Percentiles rank a stretch among this genome's conserved stretches.
These are phyloP conservation scores for Verruconis gallopava DNA, from an alignment of 2,329 filamentous ascomycete genomes.

Conservation along the genomic window DNA sequence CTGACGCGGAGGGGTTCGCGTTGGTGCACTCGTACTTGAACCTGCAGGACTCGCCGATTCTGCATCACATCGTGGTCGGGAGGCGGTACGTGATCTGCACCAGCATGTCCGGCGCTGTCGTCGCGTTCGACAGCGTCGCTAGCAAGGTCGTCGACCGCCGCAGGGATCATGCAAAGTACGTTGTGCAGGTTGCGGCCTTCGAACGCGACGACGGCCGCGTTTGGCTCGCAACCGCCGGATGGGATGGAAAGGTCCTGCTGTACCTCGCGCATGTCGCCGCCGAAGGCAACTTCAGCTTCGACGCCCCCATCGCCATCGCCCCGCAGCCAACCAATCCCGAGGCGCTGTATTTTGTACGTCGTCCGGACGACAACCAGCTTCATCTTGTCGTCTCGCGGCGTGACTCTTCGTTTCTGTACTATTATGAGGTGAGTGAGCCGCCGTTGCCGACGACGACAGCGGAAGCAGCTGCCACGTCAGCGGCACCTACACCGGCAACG, in stretches of 20 bases:
- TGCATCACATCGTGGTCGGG: constrained; percentile 35
- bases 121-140: constrained; percentile 31
- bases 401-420: constrained; percentile 47
- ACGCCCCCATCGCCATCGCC: constrained; percentile 30
- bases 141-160: constrained; percentile 33
- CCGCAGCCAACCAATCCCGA: constrained; percentile 42
- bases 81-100: constrained; percentile 37
- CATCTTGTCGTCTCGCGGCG: constrained; percentile 41
- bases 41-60: constrained; percentile 39
- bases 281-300: constrained; percentile 19
- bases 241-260: constrained; percentile 44
- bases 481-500: neutral
- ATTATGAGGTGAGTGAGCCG: constrained; percentile 30
- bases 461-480: neutral
- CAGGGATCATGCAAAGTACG: constrained; percentile 46
- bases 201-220: constrained; percentile 15
- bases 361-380: constrained; percentile 30
- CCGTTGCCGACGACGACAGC: neutral
- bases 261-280: constrained; percentile 28
- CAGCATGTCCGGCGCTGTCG: constrained; percentile 46
- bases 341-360: constrained; percentile 39
- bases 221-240: constrained; percentile 45
- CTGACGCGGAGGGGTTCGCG: constrained; percentile 19
- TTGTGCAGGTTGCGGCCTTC: constrained; percentile 38
- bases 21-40: constrained; percentile 25